A percentile compares a stretch with the other conserved stretches of the same genome.
Evolutionary conservation across 352 stramenopile species (phyloP).

Genomic region (Phytophthora palmivora): DNA sequence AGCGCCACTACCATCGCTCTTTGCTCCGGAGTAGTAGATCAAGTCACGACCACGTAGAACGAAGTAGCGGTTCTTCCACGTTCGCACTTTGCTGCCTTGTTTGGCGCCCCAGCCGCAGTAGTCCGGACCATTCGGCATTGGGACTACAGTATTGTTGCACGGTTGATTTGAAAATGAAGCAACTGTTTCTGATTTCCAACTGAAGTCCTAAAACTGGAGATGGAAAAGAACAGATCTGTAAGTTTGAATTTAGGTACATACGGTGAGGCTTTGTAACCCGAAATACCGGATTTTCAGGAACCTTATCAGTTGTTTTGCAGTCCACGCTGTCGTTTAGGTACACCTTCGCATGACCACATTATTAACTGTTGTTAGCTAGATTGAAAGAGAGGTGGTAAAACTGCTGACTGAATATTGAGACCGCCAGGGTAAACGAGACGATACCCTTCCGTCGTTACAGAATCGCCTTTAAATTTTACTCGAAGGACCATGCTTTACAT

Average conservation of each 20-base stretch:
- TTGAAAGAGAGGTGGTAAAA: too few species aligned
- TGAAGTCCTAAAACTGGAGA: too few species aligned
- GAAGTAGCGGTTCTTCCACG: slow-evolving; percentile 82
- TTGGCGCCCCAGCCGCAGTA: slow-evolving; percentile 76
- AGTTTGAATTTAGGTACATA: slow-evolving; percentile 19
- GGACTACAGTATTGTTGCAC: neutral
- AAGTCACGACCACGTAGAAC: slow-evolving; percentile 64
- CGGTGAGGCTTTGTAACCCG: too few species aligned
- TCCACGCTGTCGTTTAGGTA: too few species aligned
- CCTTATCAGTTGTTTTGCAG: neutral
- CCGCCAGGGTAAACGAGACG: too few species aligned
- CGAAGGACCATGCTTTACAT: too few species aligned
- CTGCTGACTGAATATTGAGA: too few species aligned
- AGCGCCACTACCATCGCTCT: slow-evolving; percentile 37
- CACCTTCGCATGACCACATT: too few species aligned
- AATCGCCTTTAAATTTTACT: too few species aligned
- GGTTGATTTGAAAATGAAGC: slow-evolving; percentile 14
- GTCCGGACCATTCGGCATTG: slow-evolving; percentile 28
- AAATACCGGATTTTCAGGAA: slow-evolving; percentile 11
- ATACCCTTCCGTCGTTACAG: too few species aligned
- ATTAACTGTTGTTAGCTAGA: too few species aligned
- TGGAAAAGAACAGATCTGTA: neutral
- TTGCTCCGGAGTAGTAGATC: slow-evolving; percentile 60
- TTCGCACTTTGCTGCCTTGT: slow-evolving; percentile 72
- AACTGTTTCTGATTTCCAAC: slow-evolving; percentile 19